Percentiles rank a stretch among this genome's conserved stretches.
Conservation (phyloP, 805 yeast genomes). For the Pichia californica region DNA sequence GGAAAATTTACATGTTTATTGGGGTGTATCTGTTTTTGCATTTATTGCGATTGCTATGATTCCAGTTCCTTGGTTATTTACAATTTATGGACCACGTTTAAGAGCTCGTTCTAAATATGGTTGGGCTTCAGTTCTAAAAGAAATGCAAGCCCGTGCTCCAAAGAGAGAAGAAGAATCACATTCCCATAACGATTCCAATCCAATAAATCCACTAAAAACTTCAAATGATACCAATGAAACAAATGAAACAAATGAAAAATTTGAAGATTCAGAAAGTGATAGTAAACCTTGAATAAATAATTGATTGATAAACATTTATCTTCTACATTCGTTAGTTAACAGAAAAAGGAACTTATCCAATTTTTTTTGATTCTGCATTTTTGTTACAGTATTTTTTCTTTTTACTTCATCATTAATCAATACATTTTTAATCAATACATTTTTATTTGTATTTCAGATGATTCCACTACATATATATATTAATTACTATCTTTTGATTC, state of each 20-base stretch:
- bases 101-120: conserved; percentile 56
- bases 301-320: too few relatives aligned
- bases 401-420: too few relatives aligned
- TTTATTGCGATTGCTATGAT: conserved; percentile 63
- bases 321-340: too few relatives aligned
- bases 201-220: too few relatives aligned
- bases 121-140: conserved; percentile 38
- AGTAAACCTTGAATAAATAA: background rate
- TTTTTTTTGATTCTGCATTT: too few relatives aligned
- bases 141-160: conserved; percentile 10
- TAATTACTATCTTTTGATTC: too few relatives aligned
- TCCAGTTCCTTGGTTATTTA: conserved; percentile 71
- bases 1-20: conserved; percentile 57
- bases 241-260: too few relatives aligned
- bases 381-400: too few relatives aligned
- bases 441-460: too few relatives aligned
- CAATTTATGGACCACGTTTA: conserved; percentile 48
- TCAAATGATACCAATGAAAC: background rate
- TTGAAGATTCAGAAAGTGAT: background rate
- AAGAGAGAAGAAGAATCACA: background rate
- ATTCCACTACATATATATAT: too few relatives aligned
- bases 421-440: too few relatives aligned
- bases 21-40: conserved; percentile 71
- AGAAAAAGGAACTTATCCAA: too few relatives aligned
- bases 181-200: background rate